Base-by-base conservation (phyloP, 1,139 yeast species). In the Debaryomyces robertsiae region DNA sequence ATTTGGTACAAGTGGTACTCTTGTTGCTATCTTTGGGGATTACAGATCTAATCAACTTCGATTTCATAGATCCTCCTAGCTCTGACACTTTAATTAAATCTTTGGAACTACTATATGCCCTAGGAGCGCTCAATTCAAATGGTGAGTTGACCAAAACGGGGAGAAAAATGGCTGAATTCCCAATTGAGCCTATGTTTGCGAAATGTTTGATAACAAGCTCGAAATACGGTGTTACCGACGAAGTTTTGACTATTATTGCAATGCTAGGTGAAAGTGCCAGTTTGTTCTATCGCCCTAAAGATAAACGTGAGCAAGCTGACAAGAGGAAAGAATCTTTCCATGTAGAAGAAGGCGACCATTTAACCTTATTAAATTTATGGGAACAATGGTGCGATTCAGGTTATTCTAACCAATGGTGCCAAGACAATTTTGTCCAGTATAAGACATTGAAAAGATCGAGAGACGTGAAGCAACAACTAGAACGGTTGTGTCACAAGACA, bases 131-230 rank as follows among this genome's bases (percentile, higher is more conserved):
- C 40, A 88, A 85, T 50, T 81, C 84, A n/a, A 69, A 74, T 41
- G 97, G 96, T 1, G 76, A 77, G 45, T 69, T 94, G 25, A 93
- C 98, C 0, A 77, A 79, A 43, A 58, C 82, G 1, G 98, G 98
- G 0, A 69, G 88, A 27, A 79, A 80, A 46, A 88, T 93, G 96
- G 87, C 95, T 2, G 95, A 87, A 53, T 88, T 93, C 50, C 98
- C 98, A 0, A 76, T 91, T 5, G 95, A 88, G 52, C 97, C 97
- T 2, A 86, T 86, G 82, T 75, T 88, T 50, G 84, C 96, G 9
- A 87, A 85, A 58, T 77, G 87, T 1, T 61, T 93, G 19, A 60
- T 91, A 1, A 74, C 83, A 1, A 81, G 94, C 45, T 75, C 76
- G 3, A 72, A 73, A 45, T 75, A 71, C 41, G 72, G 76, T 0